Base-by-base conservation (phyloP, 2,329 filamentous ascomycete genomes). In the Neopestalotiopsis clavispora region DNA sequence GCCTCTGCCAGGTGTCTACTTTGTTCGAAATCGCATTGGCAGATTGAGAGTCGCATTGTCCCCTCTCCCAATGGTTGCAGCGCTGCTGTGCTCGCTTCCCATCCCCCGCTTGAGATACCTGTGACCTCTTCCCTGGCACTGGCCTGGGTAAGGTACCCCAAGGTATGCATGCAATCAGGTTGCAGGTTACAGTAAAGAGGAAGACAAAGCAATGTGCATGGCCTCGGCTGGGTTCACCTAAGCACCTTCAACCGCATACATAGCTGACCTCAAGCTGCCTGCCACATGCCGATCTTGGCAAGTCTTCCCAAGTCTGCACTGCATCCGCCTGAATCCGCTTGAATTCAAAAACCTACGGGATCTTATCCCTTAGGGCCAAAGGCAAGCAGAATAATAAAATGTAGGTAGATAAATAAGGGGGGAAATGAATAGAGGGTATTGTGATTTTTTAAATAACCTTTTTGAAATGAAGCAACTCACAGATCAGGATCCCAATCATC, bases 401-500 rank as follows among this genome's bases (percentile, higher is more conserved):
- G 10, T 38, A 52, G 9, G 7, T 17, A 17, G 17, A 5, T 5
- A 52, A 20, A 52, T 52, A 52, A 52, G n/a, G 45, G 45, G 45
- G 45, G 45, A 9, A 10, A 20, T 52, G 45, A 20, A 20, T 20
- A n/a, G 20, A 52, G 45, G 45, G 45, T 17, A 52, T 4, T 28
- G 23, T 28, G 23, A 28, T 14, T 20, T n/a, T n/a, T 52, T 52
- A 23, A 52, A 52, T 52, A 52, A 38, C 34, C 10, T 38, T 38
- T 38, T 38, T 23, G 30, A 59, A 59, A 20, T 59, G 13, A 34
- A 34, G 23, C 23, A 34, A 60, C 65, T 67, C 59, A 67, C 65
- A 42, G 2, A 20, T 59, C 32, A 32, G 9, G 30, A n/a, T 59
- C 52, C 9, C 20, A 59, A 17, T 59, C 65, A 60, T 67, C 65